Evolutionary conservation across 2,329 filamentous ascomycete genomes (phyloP).

Genomic region (Colletotrichum sp.): DNA sequence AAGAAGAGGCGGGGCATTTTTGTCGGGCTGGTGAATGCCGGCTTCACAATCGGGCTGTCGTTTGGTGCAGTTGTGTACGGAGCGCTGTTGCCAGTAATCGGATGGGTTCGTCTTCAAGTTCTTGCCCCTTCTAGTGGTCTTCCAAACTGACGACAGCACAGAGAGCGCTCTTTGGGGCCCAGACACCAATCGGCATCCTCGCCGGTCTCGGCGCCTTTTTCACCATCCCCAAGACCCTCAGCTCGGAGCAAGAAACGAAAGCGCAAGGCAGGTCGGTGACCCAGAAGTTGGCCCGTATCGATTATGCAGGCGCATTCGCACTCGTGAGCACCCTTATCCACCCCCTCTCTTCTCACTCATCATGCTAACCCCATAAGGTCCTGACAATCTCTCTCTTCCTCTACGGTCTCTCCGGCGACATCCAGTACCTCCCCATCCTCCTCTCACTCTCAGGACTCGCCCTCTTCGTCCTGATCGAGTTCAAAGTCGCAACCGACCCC

Average conservation of each 20-base stretch:
- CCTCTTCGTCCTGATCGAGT: slow-evolving; percentile 68
- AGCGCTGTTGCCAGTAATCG: slow-evolving; percentile 64
- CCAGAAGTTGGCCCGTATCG: slow-evolving; percentile 68
- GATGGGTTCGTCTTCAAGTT: slow-evolving; percentile 63
- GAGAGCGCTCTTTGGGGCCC: slow-evolving; percentile 76
- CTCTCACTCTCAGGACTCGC: slow-evolving; percentile 58
- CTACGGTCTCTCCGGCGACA: slow-evolving; percentile 68
- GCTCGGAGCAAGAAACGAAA: slow-evolving; percentile 38
- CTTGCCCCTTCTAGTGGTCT: not conserved
- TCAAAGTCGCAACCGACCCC: slow-evolving; percentile 67
- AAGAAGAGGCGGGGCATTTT: slow-evolving; percentile 73
- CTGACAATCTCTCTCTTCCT: slow-evolving; percentile 74
- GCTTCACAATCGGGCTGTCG: slow-evolving; percentile 74
- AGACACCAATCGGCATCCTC: slow-evolving; percentile 67
- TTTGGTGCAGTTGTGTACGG: slow-evolving; percentile 75
- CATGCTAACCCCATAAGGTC: slow-evolving; percentile 44
- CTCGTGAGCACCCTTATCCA: slow-evolving; percentile 56
- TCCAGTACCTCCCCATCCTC: slow-evolving; percentile 64
- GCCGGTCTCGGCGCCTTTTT: slow-evolving; percentile 68
- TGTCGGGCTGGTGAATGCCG: slow-evolving; percentile 75
- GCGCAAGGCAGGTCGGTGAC: slow-evolving; percentile 45
- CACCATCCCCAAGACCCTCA: slow-evolving; percentile 61
- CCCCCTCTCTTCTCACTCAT: slow-evolving; percentile 21
- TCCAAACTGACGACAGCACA: slow-evolving; percentile 33
- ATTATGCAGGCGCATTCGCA: slow-evolving; percentile 75